Evolutionary conservation across 2,329 filamentous ascomycete species (phyloP), one percentile per base, ranked within the genome.

Genomic region (Talaromyces albobiverticillius): DNA sequence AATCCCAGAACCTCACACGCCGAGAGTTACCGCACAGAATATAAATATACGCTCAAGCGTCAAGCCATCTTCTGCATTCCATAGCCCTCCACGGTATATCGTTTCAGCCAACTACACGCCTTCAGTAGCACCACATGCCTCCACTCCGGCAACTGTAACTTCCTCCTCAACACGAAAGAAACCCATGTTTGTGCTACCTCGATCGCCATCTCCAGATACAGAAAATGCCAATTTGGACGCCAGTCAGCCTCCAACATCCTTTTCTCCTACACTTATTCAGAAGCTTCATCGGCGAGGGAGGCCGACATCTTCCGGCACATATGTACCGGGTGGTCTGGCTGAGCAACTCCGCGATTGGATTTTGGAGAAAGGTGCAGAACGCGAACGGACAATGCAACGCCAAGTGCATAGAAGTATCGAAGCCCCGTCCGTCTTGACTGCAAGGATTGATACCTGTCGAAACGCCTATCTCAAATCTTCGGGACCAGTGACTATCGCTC

Each of bases 311-410:
- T 1, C 54, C 1, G 60, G 60, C 10, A 59, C 53, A 5, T 74
- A 72, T 57, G 43, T 68, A 0, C 63, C 70, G 1, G 71, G 67
- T 5, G 72, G 72, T 4, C 71, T 75, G 67, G 71, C 72, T 7
- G 64, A 71, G 1, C 64, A 72, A 48, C 66, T 73, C 25, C 71
- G 71, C n/a, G 65, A 66, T 52, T 75, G 72, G 72, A 62, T 75
- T 9, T 52, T 75, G 4, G 72, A 75, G 48, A 66, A 64, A 54
- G 70, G 66, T 9, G 57, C 66, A 1, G 71, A 66, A 52, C 60
- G 65, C 7, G 65, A 69, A 18, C 41, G 46, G 4, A 40, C 11
- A 7, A 26, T 16, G 10, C 46, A 52, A n/a, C 26, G 26, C 14
- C 49, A 36, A 5, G n/a, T 7, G 4, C n/a, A 29, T 29, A 32